Conservation (phyloP, 2,329 filamentous ascomycete species). For the Microascus cirrosus region DNA sequence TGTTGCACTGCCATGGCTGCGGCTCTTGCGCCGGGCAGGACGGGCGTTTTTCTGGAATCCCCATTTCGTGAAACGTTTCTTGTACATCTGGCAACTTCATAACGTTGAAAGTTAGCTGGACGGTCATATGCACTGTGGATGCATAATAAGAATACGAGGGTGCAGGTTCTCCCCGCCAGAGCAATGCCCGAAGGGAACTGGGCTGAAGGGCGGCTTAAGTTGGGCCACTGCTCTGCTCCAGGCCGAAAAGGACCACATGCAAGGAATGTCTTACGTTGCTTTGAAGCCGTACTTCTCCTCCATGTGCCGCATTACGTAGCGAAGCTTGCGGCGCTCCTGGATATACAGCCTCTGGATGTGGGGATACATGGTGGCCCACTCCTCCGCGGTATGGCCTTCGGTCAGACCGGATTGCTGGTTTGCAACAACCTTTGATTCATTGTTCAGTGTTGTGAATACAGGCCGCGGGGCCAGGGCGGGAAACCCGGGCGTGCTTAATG, state of each 20-base stretch:
- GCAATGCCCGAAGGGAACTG: not conserved
- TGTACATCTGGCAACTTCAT: slow-evolving; percentile 12
- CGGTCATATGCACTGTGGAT: not conserved
- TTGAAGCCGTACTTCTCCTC: slow-evolving; percentile 10
- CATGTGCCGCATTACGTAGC: slow-evolving; percentile 10
- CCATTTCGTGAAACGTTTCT: slow-evolving; percentile 14
- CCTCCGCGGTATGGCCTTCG: slow-evolving; percentile 8
- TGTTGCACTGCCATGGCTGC: not conserved
- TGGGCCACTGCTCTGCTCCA: not conserved
- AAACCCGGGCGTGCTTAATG: not conserved
- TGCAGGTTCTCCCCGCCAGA: not conserved
- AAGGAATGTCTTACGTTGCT: slow-evolving; percentile 9
- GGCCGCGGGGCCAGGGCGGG: not conserved
- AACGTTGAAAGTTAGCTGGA: not conserved
- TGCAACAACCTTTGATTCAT: not conserved
- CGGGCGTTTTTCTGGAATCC: slow-evolving; percentile 11
- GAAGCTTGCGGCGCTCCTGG: slow-evolving; percentile 11
- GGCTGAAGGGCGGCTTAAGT: not conserved
- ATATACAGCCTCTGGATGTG: slow-evolving; percentile 12
- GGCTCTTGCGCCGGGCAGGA: not conserved
- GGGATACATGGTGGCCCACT: slow-evolving; percentile 11
- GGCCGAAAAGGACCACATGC: not conserved
- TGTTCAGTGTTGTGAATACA: not conserved
- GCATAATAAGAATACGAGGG: not conserved
- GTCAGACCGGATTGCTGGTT: not conserved